Evolutionary conservation across 2,329 filamentous ascomycete species (phyloP).

Genomic region (Clonostachys sp.): DNA sequence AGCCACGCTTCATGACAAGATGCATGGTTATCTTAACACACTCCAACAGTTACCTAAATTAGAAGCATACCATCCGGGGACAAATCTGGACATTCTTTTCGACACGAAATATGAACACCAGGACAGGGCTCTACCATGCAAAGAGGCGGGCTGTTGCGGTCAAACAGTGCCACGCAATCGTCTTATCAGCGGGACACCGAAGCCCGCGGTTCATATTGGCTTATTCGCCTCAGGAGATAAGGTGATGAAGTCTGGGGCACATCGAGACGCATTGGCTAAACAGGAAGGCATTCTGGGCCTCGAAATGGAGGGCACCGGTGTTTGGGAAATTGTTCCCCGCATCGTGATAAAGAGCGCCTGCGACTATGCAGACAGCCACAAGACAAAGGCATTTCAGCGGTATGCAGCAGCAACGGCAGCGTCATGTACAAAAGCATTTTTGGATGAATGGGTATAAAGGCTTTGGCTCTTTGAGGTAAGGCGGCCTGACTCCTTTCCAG

Average conservation of each 20-base stretch:
- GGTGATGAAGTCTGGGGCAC: constrained; percentile 27
- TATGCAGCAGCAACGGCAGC: constrained; percentile 4
- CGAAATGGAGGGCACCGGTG: constrained; percentile 22
- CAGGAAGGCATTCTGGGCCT: constrained; percentile 8
- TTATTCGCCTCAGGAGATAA: constrained; percentile 26
- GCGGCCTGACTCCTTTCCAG: no score
- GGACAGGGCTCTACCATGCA: no score
- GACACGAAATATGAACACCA: constrained; percentile 7
- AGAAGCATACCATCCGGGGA: constrained; percentile 5
- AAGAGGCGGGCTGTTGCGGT: no score
- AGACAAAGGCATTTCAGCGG: constrained; percentile 1
- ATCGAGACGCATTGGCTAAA: constrained; percentile 22
- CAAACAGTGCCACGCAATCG: neutral
- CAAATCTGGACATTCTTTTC: constrained; percentile 8
- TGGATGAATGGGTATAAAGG: neutral
- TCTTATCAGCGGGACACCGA: constrained; percentile 9
- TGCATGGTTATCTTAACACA: constrained; percentile 3
- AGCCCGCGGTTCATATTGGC: constrained; percentile 18
- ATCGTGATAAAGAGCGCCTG: constrained; percentile 9
- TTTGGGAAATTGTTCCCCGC: constrained; percentile 18
- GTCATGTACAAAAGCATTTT: neutral
- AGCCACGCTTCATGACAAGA: neutral
- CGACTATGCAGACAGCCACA: constrained; percentile 8
- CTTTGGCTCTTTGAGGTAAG: no score
- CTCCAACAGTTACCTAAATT: neutral